Evolutionary conservation across 805 yeast species (phyloP), one percentile per base, ranked within the genome.

Genomic region (Saccharomycopsis synnaedendra): DNA sequence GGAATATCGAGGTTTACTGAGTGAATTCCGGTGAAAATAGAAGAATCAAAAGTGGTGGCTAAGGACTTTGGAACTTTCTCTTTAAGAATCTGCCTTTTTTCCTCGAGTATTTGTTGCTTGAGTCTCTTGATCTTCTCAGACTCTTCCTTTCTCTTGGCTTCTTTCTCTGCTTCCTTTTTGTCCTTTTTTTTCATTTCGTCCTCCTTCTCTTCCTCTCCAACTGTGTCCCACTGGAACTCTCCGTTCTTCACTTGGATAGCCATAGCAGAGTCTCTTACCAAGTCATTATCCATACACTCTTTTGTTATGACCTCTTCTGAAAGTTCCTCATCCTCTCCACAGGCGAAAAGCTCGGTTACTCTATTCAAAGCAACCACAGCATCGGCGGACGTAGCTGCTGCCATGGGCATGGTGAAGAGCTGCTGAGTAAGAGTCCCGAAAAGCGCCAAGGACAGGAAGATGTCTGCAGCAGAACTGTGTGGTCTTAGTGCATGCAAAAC

Each of bases 401-500:
- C 82, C 58, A 82, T 66, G 29, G 94, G 94, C 41, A 84, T 62
- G 71, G 83, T 70, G 46, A 83, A 68, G 55, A 82, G 75, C 58
- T 78, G 85, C 41, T 71, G 69, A 7, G 83, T 65, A 53, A 84
- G 69, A 7, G 75, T 71, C 56, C 74, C 76, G 64, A 84, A 84
- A 49, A 82, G 68, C 0, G 89, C 74, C 42, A 84, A 64, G 4
- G 93, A 82, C 0, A 90, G 70, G 59, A 84, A 84, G 32, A 84
- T 71, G 36, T 74, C 67, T 8, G 82, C 87, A 4, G 89, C 79
- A 49, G 67, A 69, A 53, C 59, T 58, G 43, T 69, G 57, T 28
- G 67, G 57, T 27, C 61, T 49, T 32, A 65, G 54, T 35, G 66
- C 72, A 50, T 65, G 70, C 48, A 71, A 56, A 0, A 69, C 64